These are phyloP conservation scores for Trypanosoma vivax DNA, from an alignment of 208 protist genomes.

Conservation along the genomic window DNA sequence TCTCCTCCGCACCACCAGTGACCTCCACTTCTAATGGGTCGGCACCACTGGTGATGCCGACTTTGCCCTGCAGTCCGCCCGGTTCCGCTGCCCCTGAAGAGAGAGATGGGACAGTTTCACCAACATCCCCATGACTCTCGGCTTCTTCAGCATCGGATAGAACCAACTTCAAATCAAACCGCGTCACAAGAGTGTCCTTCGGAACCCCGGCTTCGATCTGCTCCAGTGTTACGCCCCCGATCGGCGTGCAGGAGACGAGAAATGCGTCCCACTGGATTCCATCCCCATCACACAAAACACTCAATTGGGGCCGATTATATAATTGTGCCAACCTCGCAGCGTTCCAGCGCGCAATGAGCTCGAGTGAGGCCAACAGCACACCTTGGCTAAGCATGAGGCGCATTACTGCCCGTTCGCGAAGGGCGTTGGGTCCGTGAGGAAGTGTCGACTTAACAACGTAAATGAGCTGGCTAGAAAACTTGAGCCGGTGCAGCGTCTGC, in stretches of 20 bases:
- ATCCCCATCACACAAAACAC: conserved; percentile 17
- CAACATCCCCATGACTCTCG: background rate
- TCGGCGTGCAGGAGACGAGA: conserved; percentile 29
- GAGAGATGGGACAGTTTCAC: background rate
- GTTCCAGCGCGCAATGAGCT: conserved; percentile 53
- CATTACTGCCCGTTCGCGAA: conserved; percentile 35
- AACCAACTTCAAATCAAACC: conserved; percentile 45
- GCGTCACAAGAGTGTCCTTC: conserved; percentile 24
- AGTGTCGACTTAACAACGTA: conserved; percentile 36
- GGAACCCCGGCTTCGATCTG: conserved; percentile 39
- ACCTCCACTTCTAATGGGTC: too few relatives aligned
- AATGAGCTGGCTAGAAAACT: conserved; percentile 51
- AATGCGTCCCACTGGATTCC: conserved; percentile 45
- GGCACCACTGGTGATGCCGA: background rate
- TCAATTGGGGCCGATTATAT: conserved; percentile 17
- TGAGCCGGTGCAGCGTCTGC: conserved; percentile 23
- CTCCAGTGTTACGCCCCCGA: conserved; percentile 37
- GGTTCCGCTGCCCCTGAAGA: too few relatives aligned
- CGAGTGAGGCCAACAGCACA: conserved; percentile 44
- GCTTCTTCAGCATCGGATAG: conserved; percentile 25
- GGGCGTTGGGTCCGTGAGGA: conserved; percentile 5
- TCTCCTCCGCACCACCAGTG: too few relatives aligned
- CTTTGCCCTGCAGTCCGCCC: too few relatives aligned
- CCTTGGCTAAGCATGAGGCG: conserved; percentile 55
- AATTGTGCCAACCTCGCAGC: conserved; percentile 24